Evolutionary conservation across 192 early-diverging fungal genomes (phyloP).

Genomic region (Chytriomyces sp.): DNA sequence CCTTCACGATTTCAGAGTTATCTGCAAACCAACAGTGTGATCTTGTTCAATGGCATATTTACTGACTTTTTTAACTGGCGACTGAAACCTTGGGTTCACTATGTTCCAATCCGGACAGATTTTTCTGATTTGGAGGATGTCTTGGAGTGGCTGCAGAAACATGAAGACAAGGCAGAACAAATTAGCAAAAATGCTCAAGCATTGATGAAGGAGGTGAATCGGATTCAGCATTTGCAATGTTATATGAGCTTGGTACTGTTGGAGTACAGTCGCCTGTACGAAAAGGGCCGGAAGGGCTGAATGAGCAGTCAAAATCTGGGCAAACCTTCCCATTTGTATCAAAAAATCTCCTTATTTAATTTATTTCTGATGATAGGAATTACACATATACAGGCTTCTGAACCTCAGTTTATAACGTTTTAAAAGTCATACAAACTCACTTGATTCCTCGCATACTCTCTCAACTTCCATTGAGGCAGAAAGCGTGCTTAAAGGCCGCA

Average conservation of each 20-base stretch:
- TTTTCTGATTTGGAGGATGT: constrained; percentile 15
- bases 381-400: too few relatives aligned
- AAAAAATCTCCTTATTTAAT: too few relatives aligned
- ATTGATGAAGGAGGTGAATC: constrained; percentile 1
- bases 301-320: too few relatives aligned
- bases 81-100: constrained; percentile 20
- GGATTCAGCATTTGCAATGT: neutral
- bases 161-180: constrained; percentile 12
- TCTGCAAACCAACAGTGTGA: constrained; percentile 16
- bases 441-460: too few relatives aligned
- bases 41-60: constrained; percentile 22
- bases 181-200: constrained; percentile 1
- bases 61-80: constrained; percentile 5
- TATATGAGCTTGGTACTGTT: neutral
- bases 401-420: too few relatives aligned
- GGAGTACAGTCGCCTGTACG: constrained; percentile 2
- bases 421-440: too few relatives aligned
- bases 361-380: too few relatives aligned
- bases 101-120: constrained; percentile 19
- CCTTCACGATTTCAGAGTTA: neutral
- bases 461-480: too few relatives aligned
- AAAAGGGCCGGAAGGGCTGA: too few relatives aligned
- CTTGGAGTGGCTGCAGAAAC: constrained; percentile 3
- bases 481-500: too few relatives aligned
- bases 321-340: too few relatives aligned